phyloP scores from a whole-genome alignment of 306 rosid genomes.

The Chamaecrista fasciculata region DNA sequence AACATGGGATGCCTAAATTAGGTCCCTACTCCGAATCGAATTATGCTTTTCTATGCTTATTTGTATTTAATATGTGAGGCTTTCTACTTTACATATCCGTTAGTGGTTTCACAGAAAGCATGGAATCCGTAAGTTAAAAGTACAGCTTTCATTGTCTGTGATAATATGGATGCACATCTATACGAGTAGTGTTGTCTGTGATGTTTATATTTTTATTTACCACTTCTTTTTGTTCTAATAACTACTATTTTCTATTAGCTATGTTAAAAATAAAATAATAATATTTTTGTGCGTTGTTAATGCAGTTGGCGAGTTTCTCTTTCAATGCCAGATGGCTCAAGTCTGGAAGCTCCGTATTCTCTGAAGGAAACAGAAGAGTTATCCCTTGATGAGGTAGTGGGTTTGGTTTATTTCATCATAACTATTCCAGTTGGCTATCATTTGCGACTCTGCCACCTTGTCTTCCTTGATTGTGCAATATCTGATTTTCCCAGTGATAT shows the following conservation, averaged over 20 bases:
- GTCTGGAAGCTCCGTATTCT: constrained; percentile 63
- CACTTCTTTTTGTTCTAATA: neutral
- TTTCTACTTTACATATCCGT: neutral
- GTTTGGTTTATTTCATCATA: neutral
- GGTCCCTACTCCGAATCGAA: neutral
- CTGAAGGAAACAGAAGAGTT: constrained; percentile 52
- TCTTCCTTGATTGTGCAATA: neutral
- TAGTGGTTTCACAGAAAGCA: neutral
- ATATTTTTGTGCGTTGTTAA: constrained; percentile 1
- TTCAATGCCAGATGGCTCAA: constrained; percentile 61
- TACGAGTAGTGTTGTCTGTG: neutral
- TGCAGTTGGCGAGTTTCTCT: constrained; percentile 76
- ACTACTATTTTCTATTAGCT: neutral
- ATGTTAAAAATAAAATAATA: too few relatives aligned
- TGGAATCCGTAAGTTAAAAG: neutral
- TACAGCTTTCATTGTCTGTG: neutral
- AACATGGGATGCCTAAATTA: neutral
- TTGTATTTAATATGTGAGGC: neutral
- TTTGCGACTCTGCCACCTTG: neutral
- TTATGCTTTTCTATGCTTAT: neutral
- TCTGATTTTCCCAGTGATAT: neutral
- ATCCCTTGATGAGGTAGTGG: constrained; percentile 65
- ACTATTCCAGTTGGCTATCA: neutral
- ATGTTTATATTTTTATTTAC: neutral
- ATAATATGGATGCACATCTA: neutral